phyloP scores from a whole-genome alignment of 148 eudicot genomes.

The Rhododendron ferrugineum region DNA sequence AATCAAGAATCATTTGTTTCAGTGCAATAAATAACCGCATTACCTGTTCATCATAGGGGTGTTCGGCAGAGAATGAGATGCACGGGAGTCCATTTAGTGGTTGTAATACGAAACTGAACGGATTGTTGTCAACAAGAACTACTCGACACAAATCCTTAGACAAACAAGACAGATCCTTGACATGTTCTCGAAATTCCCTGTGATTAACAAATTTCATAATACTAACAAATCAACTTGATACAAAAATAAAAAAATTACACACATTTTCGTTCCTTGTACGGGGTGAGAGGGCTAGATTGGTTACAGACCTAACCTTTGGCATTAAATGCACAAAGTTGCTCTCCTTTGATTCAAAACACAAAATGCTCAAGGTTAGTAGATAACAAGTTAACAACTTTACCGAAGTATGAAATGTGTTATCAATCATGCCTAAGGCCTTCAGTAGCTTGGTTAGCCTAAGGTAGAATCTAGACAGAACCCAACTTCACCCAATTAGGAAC shows the following conservation, averaged over 20 bases:
- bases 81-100: constrained; percentile 58
- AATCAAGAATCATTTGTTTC: not conserved
- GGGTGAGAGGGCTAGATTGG: too few relatives aligned
- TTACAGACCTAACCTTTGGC: too few relatives aligned
- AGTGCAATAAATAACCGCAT: not conserved
- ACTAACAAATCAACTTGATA: too few relatives aligned
- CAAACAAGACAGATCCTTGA: constrained; percentile 49
- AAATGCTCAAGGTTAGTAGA: not conserved
- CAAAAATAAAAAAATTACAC: too few relatives aligned
- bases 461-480: too few relatives aligned
- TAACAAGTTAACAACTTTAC: not conserved
- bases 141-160: constrained; percentile 43
- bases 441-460: too few relatives aligned
- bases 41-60: constrained; percentile 65
- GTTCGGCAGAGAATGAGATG: constrained; percentile 53
- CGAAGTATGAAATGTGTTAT: too few relatives aligned
- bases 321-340: too few relatives aligned
- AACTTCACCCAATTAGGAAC: not conserved
- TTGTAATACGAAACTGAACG: constrained; percentile 58
- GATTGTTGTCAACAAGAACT: constrained; percentile 58
- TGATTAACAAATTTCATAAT: not conserved
- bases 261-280: too few relatives aligned
- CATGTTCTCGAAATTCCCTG: constrained; percentile 57
- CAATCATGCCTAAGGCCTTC: too few relatives aligned
- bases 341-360: too few relatives aligned